Percentiles rank a stretch among this genome's conserved stretches.
Evolutionary conservation across 768 basidiomycete genomes (phyloP).

Genomic region (Mrakia blollopis): DNA sequence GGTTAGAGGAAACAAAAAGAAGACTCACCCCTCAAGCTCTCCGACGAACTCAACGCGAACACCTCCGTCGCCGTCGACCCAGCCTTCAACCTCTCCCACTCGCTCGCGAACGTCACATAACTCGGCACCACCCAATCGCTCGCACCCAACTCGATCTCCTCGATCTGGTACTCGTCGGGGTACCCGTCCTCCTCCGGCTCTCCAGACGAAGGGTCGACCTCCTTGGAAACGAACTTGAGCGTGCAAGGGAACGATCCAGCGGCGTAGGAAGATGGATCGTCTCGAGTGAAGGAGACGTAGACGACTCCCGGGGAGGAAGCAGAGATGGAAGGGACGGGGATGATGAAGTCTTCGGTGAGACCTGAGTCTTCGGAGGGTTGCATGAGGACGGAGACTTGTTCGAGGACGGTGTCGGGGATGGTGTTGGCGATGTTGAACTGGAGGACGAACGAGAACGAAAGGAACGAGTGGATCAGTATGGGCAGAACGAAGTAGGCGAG

Average conservation of each 20-base stretch:
- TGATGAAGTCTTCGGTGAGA: constrained; percentile 90
- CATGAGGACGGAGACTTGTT: constrained; percentile 92
- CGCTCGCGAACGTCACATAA: constrained; percentile 82
- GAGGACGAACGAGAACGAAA: not conserved
- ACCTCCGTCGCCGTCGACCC: constrained; percentile 82
- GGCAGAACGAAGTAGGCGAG: not conserved
- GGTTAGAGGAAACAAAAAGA: too few species aligned
- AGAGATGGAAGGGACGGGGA: constrained; percentile 68
- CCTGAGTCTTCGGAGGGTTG: constrained; percentile 64
- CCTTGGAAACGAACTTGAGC: constrained; percentile 93
- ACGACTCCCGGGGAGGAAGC: constrained; percentile 73
- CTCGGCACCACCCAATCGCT: constrained; percentile 95
- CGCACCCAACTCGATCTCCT: constrained; percentile 89
- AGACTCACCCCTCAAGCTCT: constrained; percentile 61
- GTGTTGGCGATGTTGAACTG: constrained; percentile 98
- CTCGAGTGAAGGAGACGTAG: constrained; percentile 90
- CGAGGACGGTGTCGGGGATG: constrained; percentile 87
- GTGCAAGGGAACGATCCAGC: constrained; percentile 81
- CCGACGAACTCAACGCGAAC: constrained; percentile 84
- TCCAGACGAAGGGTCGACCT: constrained; percentile 90
- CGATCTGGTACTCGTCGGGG: constrained; percentile 95
- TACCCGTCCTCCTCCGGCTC: constrained; percentile 98
- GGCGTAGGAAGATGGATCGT: constrained; percentile 67
- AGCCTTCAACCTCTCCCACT: constrained; percentile 87
- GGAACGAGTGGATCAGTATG: too few species aligned